Conservation (phyloP, 2,329 filamentous ascomycete genomes). For the Proliferodiscus dingleyae region DNA sequence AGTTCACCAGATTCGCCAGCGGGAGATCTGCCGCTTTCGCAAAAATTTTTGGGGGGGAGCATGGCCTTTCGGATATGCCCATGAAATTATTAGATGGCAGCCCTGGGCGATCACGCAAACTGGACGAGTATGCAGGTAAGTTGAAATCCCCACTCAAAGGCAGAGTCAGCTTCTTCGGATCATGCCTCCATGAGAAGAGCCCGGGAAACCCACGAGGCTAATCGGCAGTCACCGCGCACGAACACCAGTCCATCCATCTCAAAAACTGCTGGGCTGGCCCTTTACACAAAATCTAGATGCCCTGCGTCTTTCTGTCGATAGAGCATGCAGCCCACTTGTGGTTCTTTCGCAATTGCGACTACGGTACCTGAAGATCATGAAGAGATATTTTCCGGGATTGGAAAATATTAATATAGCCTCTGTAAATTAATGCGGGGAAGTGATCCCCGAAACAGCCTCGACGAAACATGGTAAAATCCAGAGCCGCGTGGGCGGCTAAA, state of each 20-base stretch:
- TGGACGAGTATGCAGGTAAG: not conserved
- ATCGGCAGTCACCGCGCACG: no score
- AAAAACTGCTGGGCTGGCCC: no score
- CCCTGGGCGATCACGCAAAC: constrained; percentile 16
- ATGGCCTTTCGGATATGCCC: constrained; percentile 11
- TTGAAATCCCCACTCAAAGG: no score
- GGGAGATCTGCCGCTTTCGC: constrained; percentile 15
- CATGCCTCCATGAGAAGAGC: no score
- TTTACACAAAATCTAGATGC: no score
- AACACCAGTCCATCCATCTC: no score
- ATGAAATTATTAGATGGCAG: constrained; percentile 10
- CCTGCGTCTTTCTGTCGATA: no score
- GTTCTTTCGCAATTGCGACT: not conserved
- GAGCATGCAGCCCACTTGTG: not conserved
- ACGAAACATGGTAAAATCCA: not conserved
- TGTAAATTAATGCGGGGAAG: constrained; percentile 13
- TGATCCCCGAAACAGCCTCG: not conserved
- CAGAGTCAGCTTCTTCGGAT: no score
- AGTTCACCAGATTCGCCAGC: constrained; percentile 12
- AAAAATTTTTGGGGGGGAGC: not conserved
- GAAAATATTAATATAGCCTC: constrained; percentile 8
- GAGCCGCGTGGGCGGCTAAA: constrained; percentile 13
- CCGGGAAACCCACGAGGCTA: no score
- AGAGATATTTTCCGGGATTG: not conserved
- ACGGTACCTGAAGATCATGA: constrained; percentile 9